phyloP scores from a whole-genome alignment of 441 rosid species.

The Croton laevigatus region DNA sequence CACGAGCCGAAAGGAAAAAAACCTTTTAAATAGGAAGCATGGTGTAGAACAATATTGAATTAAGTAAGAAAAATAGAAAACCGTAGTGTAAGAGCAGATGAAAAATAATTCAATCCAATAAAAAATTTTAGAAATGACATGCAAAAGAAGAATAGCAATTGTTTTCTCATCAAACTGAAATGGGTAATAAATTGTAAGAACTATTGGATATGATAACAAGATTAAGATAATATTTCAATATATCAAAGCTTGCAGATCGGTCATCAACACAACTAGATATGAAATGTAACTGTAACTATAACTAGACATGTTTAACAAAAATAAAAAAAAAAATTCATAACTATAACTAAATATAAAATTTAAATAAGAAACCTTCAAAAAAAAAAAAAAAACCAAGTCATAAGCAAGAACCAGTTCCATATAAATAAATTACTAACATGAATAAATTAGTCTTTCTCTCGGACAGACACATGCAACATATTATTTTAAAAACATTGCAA shows the following conservation, averaged over 20 bases:
- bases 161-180: neutral
- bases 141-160: neutral
- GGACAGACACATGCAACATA: neutral
- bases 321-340: neutral
- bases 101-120: too few species aligned
- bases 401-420: neutral
- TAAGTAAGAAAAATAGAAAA: neutral
- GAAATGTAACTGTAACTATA: too few species aligned
- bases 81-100: neutral
- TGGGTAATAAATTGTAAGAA: neutral
- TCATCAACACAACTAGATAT: neutral
- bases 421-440: neutral
- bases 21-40: neutral
- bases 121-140: neutral
- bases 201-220: neutral
- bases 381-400: neutral
- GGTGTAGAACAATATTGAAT: neutral
- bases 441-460: neutral
- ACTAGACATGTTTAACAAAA: neutral
- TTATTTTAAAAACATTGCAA: slow-evolving; percentile 1
- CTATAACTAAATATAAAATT: neutral
- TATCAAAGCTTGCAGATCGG: neutral
- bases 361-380: neutral
- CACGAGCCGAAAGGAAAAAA: neutral
- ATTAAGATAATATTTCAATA: neutral